These are phyloP conservation scores for Iris pallida DNA, from an alignment of 116 monocot genomes.

Conservation along the genomic window DNA sequence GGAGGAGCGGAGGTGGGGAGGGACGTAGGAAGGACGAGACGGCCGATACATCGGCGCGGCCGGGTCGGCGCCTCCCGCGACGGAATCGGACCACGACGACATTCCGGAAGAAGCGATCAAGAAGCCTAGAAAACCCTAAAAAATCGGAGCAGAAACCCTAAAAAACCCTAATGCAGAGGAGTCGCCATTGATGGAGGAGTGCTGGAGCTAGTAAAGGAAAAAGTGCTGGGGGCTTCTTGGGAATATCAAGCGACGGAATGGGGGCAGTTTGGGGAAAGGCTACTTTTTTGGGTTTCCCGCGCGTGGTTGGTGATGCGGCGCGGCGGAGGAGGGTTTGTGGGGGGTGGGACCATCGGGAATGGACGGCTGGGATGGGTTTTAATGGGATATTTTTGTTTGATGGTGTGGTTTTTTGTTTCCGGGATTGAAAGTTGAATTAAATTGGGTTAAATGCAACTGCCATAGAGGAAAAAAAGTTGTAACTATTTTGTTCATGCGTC, in stretches of 20 bases:
- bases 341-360: too few species aligned
- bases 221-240: constrained; percentile 8
- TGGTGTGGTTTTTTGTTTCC: too few species aligned
- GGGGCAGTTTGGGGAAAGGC: constrained; percentile 12
- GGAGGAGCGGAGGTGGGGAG: constrained; percentile 25
- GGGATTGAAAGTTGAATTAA: too few species aligned
- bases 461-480: too few species aligned
- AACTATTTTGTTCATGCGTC: too few species aligned
- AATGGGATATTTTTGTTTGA: too few species aligned
- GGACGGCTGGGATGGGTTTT: too few species aligned
- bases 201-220: background rate
- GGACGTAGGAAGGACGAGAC: constrained; percentile 22
- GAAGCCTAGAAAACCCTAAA: background rate
- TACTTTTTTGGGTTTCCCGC: constrained; percentile 21
- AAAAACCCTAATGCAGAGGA: constrained; percentile 2
- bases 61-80: background rate
- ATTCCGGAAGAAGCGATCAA: background rate
- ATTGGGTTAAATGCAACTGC: too few species aligned
- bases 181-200: background rate
- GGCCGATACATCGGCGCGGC: background rate
- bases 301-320: background rate
- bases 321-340: too few species aligned
- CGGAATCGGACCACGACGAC: constrained; percentile 17
- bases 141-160: constrained; percentile 1
- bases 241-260: constrained; percentile 1